These are phyloP conservation scores for Gossypium sturtianum DNA, from an alignment of 345 rosid genomes.

Conservation along the genomic window DNA sequence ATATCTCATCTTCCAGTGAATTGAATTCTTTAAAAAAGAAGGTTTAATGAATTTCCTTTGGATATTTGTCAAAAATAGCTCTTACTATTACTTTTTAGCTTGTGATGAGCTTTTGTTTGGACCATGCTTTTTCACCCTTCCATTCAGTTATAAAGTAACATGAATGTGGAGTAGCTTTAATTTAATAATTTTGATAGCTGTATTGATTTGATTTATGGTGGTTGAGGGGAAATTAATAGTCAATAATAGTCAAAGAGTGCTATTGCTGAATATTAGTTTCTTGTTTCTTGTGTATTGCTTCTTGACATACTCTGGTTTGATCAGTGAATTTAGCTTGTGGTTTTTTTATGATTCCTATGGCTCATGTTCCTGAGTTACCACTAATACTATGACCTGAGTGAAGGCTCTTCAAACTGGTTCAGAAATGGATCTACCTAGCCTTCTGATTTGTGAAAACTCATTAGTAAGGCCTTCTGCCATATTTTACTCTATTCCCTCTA, in stretches of 20 bases:
- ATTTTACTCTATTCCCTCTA: neutral
- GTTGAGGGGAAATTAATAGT: neutral
- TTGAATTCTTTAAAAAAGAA: constrained; percentile 42
- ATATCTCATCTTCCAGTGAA: constrained; percentile 37
- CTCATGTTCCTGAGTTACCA: neutral
- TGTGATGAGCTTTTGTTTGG: neutral
- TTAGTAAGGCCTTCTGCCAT: neutral
- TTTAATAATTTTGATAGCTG: neutral
- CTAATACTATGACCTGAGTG: neutral
- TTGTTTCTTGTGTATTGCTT: neutral
- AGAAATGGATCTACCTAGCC: neutral
- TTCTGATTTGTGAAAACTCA: neutral
- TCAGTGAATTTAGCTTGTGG: neutral
- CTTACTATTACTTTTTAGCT: neutral
- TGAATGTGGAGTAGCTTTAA: neutral
- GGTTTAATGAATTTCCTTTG: constrained; percentile 31
- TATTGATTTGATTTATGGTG: neutral
- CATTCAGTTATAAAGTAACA: neutral
- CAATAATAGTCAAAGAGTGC: neutral
- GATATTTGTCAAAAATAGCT: neutral
- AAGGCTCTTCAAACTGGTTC: constrained; percentile 3
- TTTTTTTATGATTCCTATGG: neutral
- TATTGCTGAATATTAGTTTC: neutral
- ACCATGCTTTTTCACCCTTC: neutral
- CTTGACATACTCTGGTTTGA: neutral